Conservation (phyloP, 345 rosid species). For the Zanthoxylum bungeanum region DNA sequence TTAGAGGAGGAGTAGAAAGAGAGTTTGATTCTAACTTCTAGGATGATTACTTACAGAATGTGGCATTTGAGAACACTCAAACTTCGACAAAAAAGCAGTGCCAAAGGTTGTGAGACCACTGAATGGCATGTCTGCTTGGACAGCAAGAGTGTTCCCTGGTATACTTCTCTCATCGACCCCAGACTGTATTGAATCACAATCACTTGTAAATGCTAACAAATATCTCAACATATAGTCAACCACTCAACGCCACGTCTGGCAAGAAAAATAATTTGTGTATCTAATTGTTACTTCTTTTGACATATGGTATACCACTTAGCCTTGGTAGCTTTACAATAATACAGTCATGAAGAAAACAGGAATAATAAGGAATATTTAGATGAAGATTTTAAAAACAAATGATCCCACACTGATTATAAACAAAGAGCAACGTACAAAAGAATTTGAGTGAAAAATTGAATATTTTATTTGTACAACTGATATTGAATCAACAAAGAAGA, state of each 20-base stretch:
- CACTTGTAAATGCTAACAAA: neutral
- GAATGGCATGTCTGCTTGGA: slow-evolving; percentile 97
- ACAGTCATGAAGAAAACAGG: neutral
- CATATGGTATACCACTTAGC: neutral
- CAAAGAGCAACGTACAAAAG: neutral
- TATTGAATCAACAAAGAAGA: too few relatives aligned
- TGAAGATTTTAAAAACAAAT: slow-evolving; percentile 11
- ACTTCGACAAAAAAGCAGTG: slow-evolving; percentile 87
- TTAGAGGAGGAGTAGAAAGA: slow-evolving; percentile 11
- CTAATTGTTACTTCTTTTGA: neutral
- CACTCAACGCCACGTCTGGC: neutral
- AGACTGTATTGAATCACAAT: slow-evolving; percentile 46
- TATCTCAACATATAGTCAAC: neutral
- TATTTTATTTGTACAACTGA: neutral
- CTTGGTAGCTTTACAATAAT: neutral
- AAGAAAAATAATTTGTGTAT: neutral
- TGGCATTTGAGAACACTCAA: slow-evolving; percentile 98
- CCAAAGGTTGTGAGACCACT: slow-evolving; percentile 90
- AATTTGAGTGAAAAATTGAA: neutral
- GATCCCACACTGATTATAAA: neutral
- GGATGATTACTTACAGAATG: slow-evolving; percentile 58
- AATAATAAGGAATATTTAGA: neutral
- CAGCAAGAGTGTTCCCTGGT: slow-evolving; percentile 93
- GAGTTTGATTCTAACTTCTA: slow-evolving; percentile 9
- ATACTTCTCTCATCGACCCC: slow-evolving; percentile 97